These are phyloP conservation scores for Sugiyamaella mastotermitis DNA, from an alignment of 805 yeast species.

Conservation along the genomic window DNA sequence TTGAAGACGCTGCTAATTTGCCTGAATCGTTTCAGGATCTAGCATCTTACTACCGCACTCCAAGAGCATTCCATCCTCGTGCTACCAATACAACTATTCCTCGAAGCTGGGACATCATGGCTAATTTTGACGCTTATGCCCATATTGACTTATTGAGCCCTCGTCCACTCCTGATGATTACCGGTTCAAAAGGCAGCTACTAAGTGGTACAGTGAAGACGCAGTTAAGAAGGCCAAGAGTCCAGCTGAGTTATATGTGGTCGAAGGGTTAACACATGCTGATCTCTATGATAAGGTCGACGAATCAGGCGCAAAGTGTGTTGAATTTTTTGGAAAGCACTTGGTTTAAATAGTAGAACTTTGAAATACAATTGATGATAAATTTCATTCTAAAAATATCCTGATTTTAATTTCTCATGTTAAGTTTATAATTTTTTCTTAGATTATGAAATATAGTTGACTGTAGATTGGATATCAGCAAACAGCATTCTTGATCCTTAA, in stretches of 20 bases:
- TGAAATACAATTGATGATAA: too few relatives aligned
- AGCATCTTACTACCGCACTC: neutral
- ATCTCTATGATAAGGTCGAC: constrained; percentile 3
- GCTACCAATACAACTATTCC: neutral
- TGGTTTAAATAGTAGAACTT: neutral
- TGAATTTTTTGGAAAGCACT: constrained; percentile 1
- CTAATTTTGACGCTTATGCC: constrained; percentile 1
- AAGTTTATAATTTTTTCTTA: too few relatives aligned
- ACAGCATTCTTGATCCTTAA: too few relatives aligned
- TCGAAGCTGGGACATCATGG: neutral
- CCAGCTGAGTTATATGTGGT: neutral
- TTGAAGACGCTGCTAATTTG: too few relatives aligned
- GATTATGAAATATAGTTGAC: too few relatives aligned
- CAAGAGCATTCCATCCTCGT: neutral
- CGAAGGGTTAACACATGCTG: neutral
- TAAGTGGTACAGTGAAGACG: neutral
- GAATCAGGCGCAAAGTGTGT: constrained; percentile 2
- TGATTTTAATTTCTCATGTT: too few relatives aligned
- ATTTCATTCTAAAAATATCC: too few relatives aligned
- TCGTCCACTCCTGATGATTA: neutral
- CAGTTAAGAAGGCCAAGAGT: neutral
- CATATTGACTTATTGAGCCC: neutral
- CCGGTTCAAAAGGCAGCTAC: neutral
- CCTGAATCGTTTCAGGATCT: neutral
- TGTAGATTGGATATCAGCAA: too few relatives aligned